Conservation (phyloP, 78 protist genomes). For the Planoprotostelium fungivorum region DNA sequence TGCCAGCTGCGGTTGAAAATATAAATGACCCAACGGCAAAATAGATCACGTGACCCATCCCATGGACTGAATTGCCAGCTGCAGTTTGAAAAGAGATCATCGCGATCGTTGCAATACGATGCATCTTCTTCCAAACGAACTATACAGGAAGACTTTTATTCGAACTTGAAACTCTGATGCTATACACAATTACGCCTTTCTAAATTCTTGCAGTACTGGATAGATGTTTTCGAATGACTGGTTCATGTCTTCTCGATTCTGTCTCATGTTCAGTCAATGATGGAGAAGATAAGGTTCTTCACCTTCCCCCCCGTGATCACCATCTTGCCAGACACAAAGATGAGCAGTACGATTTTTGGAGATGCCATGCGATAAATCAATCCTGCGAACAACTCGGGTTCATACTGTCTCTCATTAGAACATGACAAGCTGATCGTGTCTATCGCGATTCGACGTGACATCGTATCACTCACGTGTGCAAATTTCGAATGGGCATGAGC, state of each 20-base stretch:
- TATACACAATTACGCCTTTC: conserved; percentile 26
- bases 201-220: conserved; percentile 72
- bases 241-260: conserved; percentile 47
- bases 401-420: conserved; percentile 72
- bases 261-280: not conserved
- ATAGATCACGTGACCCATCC: too few species aligned
- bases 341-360: conserved; percentile 89
- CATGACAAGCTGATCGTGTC: not conserved
- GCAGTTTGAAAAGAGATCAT: too few species aligned
- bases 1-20: too few species aligned
- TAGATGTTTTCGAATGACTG: conserved; percentile 78
- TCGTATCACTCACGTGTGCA: conserved; percentile 8
- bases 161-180: too few species aligned
- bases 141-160: too few species aligned
- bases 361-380: conserved; percentile 83
- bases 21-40: too few species aligned
- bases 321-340: conserved; percentile 96
- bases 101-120: too few species aligned
- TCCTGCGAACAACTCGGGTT: conserved; percentile 97
- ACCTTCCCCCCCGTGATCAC: conserved; percentile 96
- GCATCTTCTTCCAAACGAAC: too few species aligned
- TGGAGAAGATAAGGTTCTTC: not conserved
- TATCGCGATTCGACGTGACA: too few species aligned
- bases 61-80: too few species aligned
- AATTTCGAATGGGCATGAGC: conserved; percentile 54